Evolutionary conservation across 352 stramenopile species (phyloP), one percentile per base, ranked within the genome.

Genomic region (Phytophthora pini): DNA sequence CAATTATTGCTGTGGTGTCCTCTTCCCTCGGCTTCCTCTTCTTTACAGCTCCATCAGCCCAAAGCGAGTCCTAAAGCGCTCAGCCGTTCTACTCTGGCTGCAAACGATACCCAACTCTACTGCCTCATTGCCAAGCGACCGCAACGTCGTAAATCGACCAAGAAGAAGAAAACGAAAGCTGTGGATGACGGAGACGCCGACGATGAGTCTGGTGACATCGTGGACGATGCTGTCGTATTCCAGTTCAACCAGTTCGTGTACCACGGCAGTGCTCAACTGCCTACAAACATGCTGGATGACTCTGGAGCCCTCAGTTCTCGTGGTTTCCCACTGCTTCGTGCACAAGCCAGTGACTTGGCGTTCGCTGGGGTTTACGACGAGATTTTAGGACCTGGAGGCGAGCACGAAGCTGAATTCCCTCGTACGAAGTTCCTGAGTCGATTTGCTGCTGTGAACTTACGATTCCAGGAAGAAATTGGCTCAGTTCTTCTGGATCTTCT

Each of bases 191-290:
- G 62, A 22, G 67, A 73, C 9, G 56, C 59, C 4, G 56, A 74
- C n/a, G 54, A 63, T 54, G 61, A 71, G n/a, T 63, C 64, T 24
- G 64, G 57, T 1, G 64, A 65, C 24, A 5, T 77, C 15, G 45
- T 74, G 3, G 56, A 70, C 7, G 66, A 77, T 13, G 62, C 68
- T 12, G 82, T 88, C 0, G 68, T 91, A 1, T 91, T 91, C 56
- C 78, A 87, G 46, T 88, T 91, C 66, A 85, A 88, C 48, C 56
- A 88, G 56, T 89, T 77, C 58, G 60, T 86, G 2, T 91, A 91
- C 41, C 61, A 76, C 9, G 80, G 82, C 2, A 68, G 53, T 5
- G 54, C 75, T 12, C 56, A 56, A 11, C 31, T 89, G 6, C 55
- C 58, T 5, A 54, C 56, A 3, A 47, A 22, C 1, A 56, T 68